Evolutionary conservation across 1,284 basidiomycete species (phyloP), one percentile per base, ranked within the genome.

Genomic region (Puccinia horiana): DNA sequence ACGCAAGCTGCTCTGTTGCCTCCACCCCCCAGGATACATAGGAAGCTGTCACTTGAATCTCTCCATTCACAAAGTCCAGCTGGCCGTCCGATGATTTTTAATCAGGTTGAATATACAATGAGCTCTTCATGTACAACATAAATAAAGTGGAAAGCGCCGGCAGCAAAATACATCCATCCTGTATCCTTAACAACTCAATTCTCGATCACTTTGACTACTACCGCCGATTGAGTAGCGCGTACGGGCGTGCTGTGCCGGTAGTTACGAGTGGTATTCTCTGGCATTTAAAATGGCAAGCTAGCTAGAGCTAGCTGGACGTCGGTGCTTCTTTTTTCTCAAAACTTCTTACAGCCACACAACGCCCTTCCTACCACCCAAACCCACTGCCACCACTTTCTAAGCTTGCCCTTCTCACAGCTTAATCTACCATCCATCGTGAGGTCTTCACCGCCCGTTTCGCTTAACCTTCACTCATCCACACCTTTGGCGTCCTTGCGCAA

Each of bases 111-210:
- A n/a, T n/a, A n/a, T n/a, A n/a, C n/a, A n/a, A n/a, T n/a, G n/a
- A n/a, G n/a, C n/a, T n/a, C 0, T 54, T 47, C 16, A 47, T 47
- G 44, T 54, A n/a, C n/a, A n/a, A n/a, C n/a, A n/a, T n/a, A n/a
- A n/a, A n/a, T n/a, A n/a, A n/a, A n/a, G n/a, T n/a, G n/a, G n/a
- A n/a, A n/a, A n/a, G n/a, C n/a, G n/a, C n/a, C n/a, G n/a, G n/a
- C n/a, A n/a, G n/a, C n/a, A 54, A 23, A 54, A 54, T 6, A 16
- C 52, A 54, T 54, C 20, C 16, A 54, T 18, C 52, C 29, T 35
- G 61, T 63, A 8, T 63, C 61, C 61, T 35, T 63, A 63, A 63
- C 61, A 9, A 63, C 61, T 14, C 61, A 29, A n/a, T n/a, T n/a
- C 26, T 63, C 29, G 61, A 63, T 63, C 61, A 35, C 61, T 63